Percentiles rank a stretch among this genome's conserved stretches.
Conservation (phyloP, 768 basidiomycete genomes). For the Calvatia gigantea region DNA sequence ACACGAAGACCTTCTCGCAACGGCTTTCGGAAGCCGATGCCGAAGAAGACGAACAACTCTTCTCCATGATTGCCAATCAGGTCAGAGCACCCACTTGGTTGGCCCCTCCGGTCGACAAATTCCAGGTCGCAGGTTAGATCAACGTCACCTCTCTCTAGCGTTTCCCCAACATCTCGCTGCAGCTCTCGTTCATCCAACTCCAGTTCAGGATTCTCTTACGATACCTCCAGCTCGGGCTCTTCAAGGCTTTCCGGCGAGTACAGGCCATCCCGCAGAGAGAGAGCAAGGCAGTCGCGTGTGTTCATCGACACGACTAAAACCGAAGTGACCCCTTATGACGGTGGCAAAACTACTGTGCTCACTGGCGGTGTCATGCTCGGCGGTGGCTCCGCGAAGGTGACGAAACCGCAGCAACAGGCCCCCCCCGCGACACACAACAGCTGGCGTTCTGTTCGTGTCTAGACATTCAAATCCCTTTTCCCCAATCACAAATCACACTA, state of each 20-base stretch:
- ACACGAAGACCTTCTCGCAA: slow-evolving; percentile 66
- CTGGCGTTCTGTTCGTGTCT: slow-evolving; percentile 60
- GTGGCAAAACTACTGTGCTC: slow-evolving; percentile 84
- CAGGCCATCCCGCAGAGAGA: slow-evolving; percentile 67
- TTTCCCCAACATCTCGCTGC: slow-evolving; percentile 64
- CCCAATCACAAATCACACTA: slow-evolving; percentile 9
- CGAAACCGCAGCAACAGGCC: slow-evolving; percentile 23
- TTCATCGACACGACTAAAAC: slow-evolving; percentile 73
- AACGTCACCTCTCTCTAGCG: slow-evolving; percentile 54
- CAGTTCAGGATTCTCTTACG: slow-evolving; percentile 55
- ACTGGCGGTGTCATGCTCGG: slow-evolving; percentile 90
- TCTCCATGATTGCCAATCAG: slow-evolving; percentile 71
- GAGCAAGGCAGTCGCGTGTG: slow-evolving; percentile 64
- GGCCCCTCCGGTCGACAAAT: slow-evolving; percentile 59
- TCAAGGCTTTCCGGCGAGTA: slow-evolving; percentile 31
- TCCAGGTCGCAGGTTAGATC: slow-evolving; percentile 50
- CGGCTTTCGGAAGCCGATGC: slow-evolving; percentile 68
- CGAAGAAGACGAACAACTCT: slow-evolving; percentile 70
- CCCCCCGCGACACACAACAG: slow-evolving; percentile 32
- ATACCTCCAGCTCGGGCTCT: slow-evolving; percentile 47
- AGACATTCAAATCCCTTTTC: slow-evolving; percentile 17
- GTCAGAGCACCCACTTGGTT: slow-evolving; percentile 66
- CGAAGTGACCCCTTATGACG: slow-evolving; percentile 82
- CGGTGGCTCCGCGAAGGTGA: slow-evolving; percentile 30
- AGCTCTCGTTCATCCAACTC: slow-evolving; percentile 74